Evolutionary conservation across 2,329 filamentous ascomycete species (phyloP), one percentile per base, ranked within the genome.

Genomic region (Myotisia sp.): DNA sequence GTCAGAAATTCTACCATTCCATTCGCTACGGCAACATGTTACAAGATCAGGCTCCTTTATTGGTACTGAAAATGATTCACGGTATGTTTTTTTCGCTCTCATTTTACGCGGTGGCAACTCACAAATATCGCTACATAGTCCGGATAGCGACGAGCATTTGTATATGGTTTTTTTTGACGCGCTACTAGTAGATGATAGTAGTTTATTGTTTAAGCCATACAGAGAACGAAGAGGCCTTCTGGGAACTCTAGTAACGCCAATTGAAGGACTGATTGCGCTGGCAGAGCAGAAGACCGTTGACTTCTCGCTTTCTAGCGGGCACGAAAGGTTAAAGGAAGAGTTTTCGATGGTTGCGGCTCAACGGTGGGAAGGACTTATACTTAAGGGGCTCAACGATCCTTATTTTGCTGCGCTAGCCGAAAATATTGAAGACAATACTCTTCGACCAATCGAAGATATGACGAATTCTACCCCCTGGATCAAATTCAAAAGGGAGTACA

Each of bases 401-500:
- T 93, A 92, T 49, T 81, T 92, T 42, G 62, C 71, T 36, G 46
- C 59, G 1, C 42, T 71, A 67, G 42, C 49, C 41, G 19, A 47
- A 47, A 28, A 44, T 28, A 50, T 36, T 13, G 5, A n/a, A 14
- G 47, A 47, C 37, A 45, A 29, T 37, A n/a, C n/a, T n/a, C n/a
- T n/a, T n/a, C n/a, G n/a, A n/a, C n/a, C n/a, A n/a, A n/a, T n/a
- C n/a, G n/a, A n/a, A n/a, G n/a, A n/a, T n/a, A n/a, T n/a, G n/a
- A n/a, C n/a, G n/a, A 49, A 46, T 43, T 29, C 45, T 44, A 57
- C 45, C 42, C 63, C 19, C 62, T 79, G 74, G 51, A 81, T 93
- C 48, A 93, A 93, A 56, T 56, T 93, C 26, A 93, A 93, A 55
- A 84, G 84, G 47, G 82, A 90, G 48, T 92, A 92, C 47, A 70